phyloP scores from a whole-genome alignment of 768 basidiomycete genomes.

The Lactarius hengduanensis region DNA sequence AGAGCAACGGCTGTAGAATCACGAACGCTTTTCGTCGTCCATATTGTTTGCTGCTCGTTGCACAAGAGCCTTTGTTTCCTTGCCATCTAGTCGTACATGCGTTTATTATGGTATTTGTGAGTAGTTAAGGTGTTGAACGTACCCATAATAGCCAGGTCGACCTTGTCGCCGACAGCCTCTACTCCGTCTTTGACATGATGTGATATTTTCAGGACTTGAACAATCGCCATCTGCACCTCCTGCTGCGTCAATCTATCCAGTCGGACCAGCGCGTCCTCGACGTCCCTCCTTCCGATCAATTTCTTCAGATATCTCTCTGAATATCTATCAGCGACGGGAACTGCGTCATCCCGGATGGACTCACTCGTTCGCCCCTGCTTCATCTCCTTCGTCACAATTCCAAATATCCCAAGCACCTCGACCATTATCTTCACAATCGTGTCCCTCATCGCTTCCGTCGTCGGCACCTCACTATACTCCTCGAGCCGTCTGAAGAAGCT shows the following conservation, averaged over 20 bases:
- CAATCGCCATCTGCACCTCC: background rate
- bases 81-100: too few relatives aligned
- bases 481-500: background rate
- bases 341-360: background rate
- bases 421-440: background rate
- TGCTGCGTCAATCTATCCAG: background rate
- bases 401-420: background rate
- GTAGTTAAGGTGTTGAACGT: too few relatives aligned
- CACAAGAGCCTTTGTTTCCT: too few relatives aligned
- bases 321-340: background rate
- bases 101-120: too few relatives aligned
- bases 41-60: too few relatives aligned
- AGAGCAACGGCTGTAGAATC: background rate
- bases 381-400: background rate
- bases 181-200: background rate
- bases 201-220: background rate
- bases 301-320: background rate
- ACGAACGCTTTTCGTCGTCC: background rate
- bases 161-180: background rate
- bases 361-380: background rate
- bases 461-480: background rate
- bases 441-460: background rate
- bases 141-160: background rate
- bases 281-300: background rate
- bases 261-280: background rate